phyloP scores from a whole-genome alignment of 2,329 filamentous ascomycete species.

The Myotisia sp. region DNA sequence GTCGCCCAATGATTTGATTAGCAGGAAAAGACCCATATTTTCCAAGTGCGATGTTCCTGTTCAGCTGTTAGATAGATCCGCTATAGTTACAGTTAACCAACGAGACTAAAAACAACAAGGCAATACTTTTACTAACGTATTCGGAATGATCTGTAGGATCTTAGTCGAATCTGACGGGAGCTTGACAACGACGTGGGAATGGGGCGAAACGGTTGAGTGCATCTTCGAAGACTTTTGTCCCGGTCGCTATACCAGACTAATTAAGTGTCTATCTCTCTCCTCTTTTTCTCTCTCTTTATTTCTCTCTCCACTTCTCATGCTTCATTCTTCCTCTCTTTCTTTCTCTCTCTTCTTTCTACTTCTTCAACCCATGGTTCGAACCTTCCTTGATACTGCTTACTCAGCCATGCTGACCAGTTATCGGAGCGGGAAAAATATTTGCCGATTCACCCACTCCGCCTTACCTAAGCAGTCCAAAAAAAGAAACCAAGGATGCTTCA shows the following conservation, averaged over 20 bases:
- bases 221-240: slow-evolving; percentile 14
- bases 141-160: slow-evolving; percentile 45
- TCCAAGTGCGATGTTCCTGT: slow-evolving; percentile 69
- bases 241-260: background rate
- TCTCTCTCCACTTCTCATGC: too few species aligned
- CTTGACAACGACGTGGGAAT: slow-evolving; percentile 24
- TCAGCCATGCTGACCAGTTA: too few species aligned
- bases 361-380: too few species aligned
- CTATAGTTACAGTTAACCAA: slow-evolving; percentile 11
- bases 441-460: too few species aligned
- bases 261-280: background rate
- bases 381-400: too few species aligned
- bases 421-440: too few species aligned
- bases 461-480: too few species aligned
- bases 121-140: slow-evolving; percentile 38
- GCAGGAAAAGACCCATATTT: slow-evolving; percentile 87
- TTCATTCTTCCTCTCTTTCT: too few species aligned
- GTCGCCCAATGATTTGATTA: slow-evolving; percentile 80
- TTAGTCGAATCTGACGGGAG: slow-evolving; percentile 43
- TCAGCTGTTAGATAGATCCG: slow-evolving; percentile 11
- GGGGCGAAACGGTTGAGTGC: slow-evolving; percentile 26
- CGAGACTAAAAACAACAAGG: slow-evolving; percentile 13
- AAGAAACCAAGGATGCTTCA: too few species aligned
- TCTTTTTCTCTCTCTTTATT: background rate
- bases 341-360: too few species aligned